Evolutionary conservation across 495 filamentous ascomycete species (phyloP), one percentile per base, ranked within the genome.

Genomic region (Penicillium fimorum): DNA sequence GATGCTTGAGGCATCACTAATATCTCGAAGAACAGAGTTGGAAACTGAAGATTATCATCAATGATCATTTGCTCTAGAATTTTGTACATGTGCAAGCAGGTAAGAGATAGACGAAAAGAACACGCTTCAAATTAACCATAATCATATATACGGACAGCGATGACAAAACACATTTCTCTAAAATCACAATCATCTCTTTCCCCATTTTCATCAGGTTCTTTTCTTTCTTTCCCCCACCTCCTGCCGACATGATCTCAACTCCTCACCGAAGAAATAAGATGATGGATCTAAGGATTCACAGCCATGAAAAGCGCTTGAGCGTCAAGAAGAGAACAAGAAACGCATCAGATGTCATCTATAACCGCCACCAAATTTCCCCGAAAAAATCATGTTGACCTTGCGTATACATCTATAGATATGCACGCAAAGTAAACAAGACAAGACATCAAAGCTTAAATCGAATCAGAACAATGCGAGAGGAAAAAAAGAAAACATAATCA

Each of bases 111-210:
- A 24, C 4, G 22, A 46, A 43, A 37, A 46, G 37, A 54, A 46
- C 32, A 54, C 41, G 51, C 51, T 54, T 46, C 51, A 54, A 24
- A 54, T 54, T 54, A 54, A 54, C 17, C 40, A 54, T n/a, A 22
- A 45, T 45, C 15, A 54, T 29, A 37, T 54, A 46, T 20, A 46
- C 17, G 38, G 35, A 30, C 35, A 38, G 4, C 38, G 18, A 48
- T 50, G 9, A 52, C 8, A 32, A 12, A 42, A 43, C n/a, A 25
- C 4, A 30, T 2, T 32, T 52, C 50, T 52, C 46, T 37, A 49
- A 22, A 24, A 32, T 42, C 38, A 54, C 22, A 22, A 45, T 22
- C 41, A 33, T 42, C 24, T 32, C 38, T 40, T 51, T 52, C 49
- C 50, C 38, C 25, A 30, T 43, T 52, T 52, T 43, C 27, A 47